Conservation (phyloP, 306 rosid species). For the Ormosia semicastrata region DNA sequence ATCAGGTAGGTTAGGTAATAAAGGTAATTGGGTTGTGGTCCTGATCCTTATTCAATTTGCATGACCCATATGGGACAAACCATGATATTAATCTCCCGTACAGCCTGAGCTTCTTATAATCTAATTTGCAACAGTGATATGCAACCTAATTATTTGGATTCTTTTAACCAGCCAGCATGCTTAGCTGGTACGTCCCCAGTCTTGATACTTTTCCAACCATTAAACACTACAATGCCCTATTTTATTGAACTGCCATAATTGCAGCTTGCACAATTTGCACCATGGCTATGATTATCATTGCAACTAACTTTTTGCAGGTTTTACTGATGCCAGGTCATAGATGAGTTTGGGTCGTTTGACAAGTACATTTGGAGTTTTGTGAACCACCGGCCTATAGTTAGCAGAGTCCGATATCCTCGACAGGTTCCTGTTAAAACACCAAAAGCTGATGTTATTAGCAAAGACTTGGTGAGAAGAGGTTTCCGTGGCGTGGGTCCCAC, state of each 20-base stretch:
- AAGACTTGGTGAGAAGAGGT: slow-evolving; percentile 75
- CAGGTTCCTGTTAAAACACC: slow-evolving; percentile 82
- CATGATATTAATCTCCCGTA: slow-evolving; percentile 19
- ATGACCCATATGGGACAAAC: slow-evolving; percentile 44
- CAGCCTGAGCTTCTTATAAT: slow-evolving; percentile 29
- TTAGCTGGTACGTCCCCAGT: slow-evolving; percentile 39
- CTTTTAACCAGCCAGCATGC: slow-evolving; percentile 55
- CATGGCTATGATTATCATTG: slow-evolving; percentile 36
- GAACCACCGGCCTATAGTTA: slow-evolving; percentile 66
- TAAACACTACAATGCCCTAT: slow-evolving; percentile 17
- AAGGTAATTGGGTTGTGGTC: slow-evolving; percentile 60
- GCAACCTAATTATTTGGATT: slow-evolving; percentile 47
- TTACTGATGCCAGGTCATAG: slow-evolving; percentile 72
- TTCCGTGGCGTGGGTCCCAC: slow-evolving; percentile 79
- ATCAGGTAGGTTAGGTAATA: slow-evolving; percentile 52
- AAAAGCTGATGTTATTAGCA: slow-evolving; percentile 77
- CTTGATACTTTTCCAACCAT: slow-evolving; percentile 32
- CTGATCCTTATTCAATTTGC: slow-evolving; percentile 33
- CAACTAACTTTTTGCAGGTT: slow-evolving; percentile 69
- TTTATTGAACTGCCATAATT: slow-evolving; percentile 31
- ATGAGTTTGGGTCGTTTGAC: slow-evolving; percentile 71
- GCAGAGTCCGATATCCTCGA: slow-evolving; percentile 77
- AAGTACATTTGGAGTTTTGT: slow-evolving; percentile 82
- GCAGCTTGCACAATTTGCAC: slow-evolving; percentile 16
- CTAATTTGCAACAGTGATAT: slow-evolving; percentile 36